phyloP scores from a whole-genome alignment of 2,329 filamentous ascomycete species.

The Teratosphaeria viscida region DNA sequence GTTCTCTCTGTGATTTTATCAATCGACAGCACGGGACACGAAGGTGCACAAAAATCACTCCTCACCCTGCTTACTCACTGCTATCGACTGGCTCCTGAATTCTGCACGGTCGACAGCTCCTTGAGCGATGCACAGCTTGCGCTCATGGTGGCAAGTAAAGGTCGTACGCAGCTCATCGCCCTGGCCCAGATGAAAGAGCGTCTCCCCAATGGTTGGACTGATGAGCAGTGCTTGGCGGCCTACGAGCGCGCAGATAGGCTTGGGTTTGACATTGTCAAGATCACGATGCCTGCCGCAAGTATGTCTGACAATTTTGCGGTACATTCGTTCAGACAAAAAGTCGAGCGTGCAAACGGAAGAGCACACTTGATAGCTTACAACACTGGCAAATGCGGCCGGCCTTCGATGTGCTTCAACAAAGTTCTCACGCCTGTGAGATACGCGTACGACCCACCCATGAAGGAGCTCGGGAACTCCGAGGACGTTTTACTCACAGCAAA shows the following conservation, averaged over 20 bases:
- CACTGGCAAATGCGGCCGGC: conserved; percentile 50
- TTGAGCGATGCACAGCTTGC: conserved; percentile 43
- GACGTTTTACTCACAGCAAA: conserved; percentile 42
- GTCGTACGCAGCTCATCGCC: conserved; percentile 52
- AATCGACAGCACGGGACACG: background rate
- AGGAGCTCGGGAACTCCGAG: conserved; percentile 1
- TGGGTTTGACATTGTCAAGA: conserved; percentile 52
- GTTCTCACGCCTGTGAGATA: conserved; percentile 48
- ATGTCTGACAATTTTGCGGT: conserved; percentile 56
- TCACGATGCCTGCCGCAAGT: conserved; percentile 47
- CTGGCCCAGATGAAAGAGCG: conserved; percentile 37
- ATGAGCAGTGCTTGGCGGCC: conserved; percentile 43
- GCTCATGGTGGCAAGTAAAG: conserved; percentile 41
- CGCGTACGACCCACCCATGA: background rate
- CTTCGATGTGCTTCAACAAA: conserved; percentile 57
- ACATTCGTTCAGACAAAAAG: conserved; percentile 42
- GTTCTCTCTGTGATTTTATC: conserved; percentile 35
- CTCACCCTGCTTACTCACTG: conserved; percentile 30
- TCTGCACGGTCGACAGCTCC: conserved; percentile 48
- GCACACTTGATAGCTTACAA: conserved; percentile 34
- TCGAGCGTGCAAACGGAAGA: conserved; percentile 19
- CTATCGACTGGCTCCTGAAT: conserved; percentile 53
- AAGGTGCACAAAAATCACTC: background rate
- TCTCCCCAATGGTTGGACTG: conserved; percentile 44
- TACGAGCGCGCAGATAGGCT: conserved; percentile 49